Percentiles rank a stretch among this genome's conserved stretches.
phyloP scores from a whole-genome alignment of 306 rosid species.

The Oemleria cerasiformis region DNA sequence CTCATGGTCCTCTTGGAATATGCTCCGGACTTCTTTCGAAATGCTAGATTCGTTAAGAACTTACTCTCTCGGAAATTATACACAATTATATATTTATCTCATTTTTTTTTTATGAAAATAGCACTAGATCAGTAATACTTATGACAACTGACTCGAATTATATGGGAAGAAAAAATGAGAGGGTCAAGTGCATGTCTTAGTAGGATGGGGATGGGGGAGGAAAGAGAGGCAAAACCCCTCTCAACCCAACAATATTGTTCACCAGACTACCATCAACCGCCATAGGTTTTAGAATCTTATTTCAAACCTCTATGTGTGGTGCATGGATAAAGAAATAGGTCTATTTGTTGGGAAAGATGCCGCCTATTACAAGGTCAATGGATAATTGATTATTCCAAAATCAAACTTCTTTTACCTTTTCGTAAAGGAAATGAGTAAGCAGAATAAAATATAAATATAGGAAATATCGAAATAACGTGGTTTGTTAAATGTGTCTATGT shows the following conservation, averaged over 20 bases:
- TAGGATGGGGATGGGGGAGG: neutral
- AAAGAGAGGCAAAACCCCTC: neutral
- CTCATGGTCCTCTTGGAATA: slow-evolving; percentile 18
- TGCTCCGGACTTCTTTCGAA: slow-evolving; percentile 18
- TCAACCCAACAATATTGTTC: neutral
- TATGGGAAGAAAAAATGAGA: neutral
- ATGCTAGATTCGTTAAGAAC: slow-evolving; percentile 19
- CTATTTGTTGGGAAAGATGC: too few relatives aligned
- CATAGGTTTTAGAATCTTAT: neutral
- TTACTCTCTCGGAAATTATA: neutral
- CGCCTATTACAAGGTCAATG: too few relatives aligned
- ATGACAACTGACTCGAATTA: too few relatives aligned
- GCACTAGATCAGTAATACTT: too few relatives aligned
- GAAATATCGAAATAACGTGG: too few relatives aligned
- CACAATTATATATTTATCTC: too few relatives aligned
- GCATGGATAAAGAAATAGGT: neutral
- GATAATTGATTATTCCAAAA: too few relatives aligned
- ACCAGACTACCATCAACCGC: neutral
- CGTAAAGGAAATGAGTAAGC: too few relatives aligned
- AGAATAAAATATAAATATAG: too few relatives aligned
- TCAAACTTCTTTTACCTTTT: too few relatives aligned
- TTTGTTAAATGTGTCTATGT: too few relatives aligned
- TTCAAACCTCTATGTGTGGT: neutral
- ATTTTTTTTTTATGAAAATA: too few relatives aligned
- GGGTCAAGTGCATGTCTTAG: neutral